Evolutionary conservation across 1,284 basidiomycete species (phyloP).

Genomic region (Sporisorium reilianum): DNA sequence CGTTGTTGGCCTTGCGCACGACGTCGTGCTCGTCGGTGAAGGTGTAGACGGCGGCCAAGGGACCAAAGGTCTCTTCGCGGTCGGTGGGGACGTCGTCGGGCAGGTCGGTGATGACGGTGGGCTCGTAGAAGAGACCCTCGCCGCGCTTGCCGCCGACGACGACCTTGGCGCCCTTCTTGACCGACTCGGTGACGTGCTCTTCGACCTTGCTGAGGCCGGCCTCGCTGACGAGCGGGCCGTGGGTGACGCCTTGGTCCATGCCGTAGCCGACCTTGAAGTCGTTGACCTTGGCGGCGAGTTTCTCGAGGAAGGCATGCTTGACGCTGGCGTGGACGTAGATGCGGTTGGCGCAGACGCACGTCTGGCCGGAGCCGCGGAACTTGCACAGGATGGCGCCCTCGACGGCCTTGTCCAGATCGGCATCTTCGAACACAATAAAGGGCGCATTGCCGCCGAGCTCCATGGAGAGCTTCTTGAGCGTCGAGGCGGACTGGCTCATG

Average conservation of each 20-base stretch:
- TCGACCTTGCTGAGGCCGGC: slow-evolving; percentile 88
- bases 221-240: slow-evolving; percentile 92
- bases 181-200: slow-evolving; percentile 86
- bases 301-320: slow-evolving; percentile 86
- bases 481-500: slow-evolving; percentile 83
- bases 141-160: slow-evolving; percentile 84
- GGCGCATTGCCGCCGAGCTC: slow-evolving; percentile 82
- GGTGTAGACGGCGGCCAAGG: slow-evolving; percentile 74
- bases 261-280: slow-evolving; percentile 92
- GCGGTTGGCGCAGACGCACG: slow-evolving; percentile 76
- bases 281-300: slow-evolving; percentile 84
- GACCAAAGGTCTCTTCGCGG: slow-evolving; percentile 67
- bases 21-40: slow-evolving; percentile 96
- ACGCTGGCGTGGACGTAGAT: slow-evolving; percentile 75
- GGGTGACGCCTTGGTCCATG: slow-evolving; percentile 79
- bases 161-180: slow-evolving; percentile 84
- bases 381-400: slow-evolving; percentile 87
- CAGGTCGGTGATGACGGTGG: slow-evolving; percentile 91
- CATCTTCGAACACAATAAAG: slow-evolving; percentile 97
- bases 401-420: slow-evolving; percentile 93
- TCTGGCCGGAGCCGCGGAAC: slow-evolving; percentile 92
- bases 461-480: slow-evolving; percentile 84
- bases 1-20: slow-evolving; percentile 84
- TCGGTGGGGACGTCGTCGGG: slow-evolving; percentile 74
- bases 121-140: slow-evolving; percentile 80